Percentiles rank a stretch among this genome's conserved stretches.
phyloP scores from a whole-genome alignment of 139 green algal species.

The Yamagishiella unicocca region DNA sequence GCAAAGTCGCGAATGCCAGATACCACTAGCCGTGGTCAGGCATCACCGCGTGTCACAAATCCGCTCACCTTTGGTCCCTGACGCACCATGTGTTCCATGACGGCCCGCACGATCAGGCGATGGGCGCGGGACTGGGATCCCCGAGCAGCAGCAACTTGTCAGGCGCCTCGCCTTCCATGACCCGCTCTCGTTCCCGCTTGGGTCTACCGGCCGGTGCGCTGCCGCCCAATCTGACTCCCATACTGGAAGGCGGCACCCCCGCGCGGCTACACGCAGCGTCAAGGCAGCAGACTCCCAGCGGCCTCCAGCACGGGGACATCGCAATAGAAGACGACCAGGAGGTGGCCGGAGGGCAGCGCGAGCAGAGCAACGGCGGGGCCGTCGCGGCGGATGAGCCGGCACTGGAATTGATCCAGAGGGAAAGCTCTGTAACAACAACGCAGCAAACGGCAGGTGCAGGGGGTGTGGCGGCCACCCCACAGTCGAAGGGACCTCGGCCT shows the following conservation, averaged over 20 bases:
- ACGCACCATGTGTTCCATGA: too few species aligned
- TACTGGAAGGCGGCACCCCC: conserved; percentile 9
- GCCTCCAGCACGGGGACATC: not conserved
- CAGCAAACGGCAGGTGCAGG: not conserved
- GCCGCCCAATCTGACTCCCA: not conserved
- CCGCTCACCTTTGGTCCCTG: too few species aligned
- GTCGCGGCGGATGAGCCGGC: not conserved
- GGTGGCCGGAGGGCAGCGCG: not conserved
- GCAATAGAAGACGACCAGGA: not conserved
- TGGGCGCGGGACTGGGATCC: not conserved
- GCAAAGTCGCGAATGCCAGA: too few species aligned
- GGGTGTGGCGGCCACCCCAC: not conserved
- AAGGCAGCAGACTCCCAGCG: not conserved
- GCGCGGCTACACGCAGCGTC: not conserved
- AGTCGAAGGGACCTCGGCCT: not conserved
- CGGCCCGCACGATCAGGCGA: too few species aligned
- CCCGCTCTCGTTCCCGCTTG: not conserved
- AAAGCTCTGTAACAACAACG: not conserved
- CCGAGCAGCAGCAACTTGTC: not conserved
- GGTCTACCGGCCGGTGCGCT: not conserved
- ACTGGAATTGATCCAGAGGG: not conserved
- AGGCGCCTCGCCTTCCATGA: not conserved
- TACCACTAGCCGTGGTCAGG: too few species aligned
- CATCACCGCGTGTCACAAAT: too few species aligned
- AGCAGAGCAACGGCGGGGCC: not conserved